Percentiles rank a stretch among this genome's conserved stretches.
phyloP scores from a whole-genome alignment of 2,329 filamentous ascomycete genomes.

The Camillea tinctor region DNA sequence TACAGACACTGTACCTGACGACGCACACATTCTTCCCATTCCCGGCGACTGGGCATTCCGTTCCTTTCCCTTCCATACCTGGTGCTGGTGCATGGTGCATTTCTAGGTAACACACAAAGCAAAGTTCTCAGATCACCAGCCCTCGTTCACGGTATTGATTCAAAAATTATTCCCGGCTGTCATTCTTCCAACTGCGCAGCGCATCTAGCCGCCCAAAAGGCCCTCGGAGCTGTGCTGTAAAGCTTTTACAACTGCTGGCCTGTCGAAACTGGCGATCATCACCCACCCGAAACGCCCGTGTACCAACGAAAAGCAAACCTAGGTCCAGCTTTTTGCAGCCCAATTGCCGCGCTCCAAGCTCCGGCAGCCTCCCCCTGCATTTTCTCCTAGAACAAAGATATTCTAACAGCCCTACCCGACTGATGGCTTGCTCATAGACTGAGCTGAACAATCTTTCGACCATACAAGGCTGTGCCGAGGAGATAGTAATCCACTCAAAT shows the following conservation, averaged over 20 bases:
- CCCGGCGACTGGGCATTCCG: slow-evolving; percentile 13
- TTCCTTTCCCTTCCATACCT: slow-evolving; percentile 14
- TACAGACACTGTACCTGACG: slow-evolving; percentile 9
- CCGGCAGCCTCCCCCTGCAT: neutral
- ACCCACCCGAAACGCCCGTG: slow-evolving; percentile 36
- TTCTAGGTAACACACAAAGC: neutral
- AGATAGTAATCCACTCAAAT: slow-evolving; percentile 1
- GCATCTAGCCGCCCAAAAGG: neutral
- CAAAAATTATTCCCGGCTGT: neutral
- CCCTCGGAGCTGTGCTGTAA: slow-evolving; percentile 19
- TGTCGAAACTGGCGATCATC: slow-evolving; percentile 41
- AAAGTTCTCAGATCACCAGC: neutral
- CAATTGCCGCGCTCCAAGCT: slow-evolving; percentile 3
- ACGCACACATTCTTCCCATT: slow-evolving; percentile 5
- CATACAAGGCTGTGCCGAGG: slow-evolving; percentile 10
- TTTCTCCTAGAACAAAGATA: neutral
- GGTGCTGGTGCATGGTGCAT: no score
- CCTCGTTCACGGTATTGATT: neutral
- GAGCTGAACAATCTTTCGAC: slow-evolving; percentile 1
- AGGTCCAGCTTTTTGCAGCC: neutral
- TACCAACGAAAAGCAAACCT: slow-evolving; percentile 14
- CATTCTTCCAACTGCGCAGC: neutral
- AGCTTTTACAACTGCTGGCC: slow-evolving; percentile 22
- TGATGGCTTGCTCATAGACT: slow-evolving; percentile 11
- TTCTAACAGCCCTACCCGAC: neutral